A percentile compares a stretch with the other conserved stretches of the same genome.
These are phyloP conservation scores for Stipa capillata DNA, from an alignment of 176 grass and related monocot genomes.

Conservation along the genomic window DNA sequence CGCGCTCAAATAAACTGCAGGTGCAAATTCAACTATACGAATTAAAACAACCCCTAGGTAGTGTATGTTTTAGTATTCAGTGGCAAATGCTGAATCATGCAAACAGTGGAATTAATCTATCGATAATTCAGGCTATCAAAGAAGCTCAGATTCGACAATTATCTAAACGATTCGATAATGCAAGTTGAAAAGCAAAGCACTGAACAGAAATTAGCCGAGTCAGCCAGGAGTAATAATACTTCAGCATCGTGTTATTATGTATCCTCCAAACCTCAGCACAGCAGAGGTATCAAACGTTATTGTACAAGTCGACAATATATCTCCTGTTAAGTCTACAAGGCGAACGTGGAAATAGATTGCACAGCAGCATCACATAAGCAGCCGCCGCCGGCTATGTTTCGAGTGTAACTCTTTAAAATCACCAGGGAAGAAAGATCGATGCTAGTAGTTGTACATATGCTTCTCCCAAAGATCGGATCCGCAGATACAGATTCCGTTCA, in stretches of 20 bases:
- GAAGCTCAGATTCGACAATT: too few relatives aligned
- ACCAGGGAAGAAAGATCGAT: not conserved
- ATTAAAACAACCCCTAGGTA: too few relatives aligned
- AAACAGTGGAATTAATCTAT: too few relatives aligned
- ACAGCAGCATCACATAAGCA: not conserved
- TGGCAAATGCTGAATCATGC: too few relatives aligned
- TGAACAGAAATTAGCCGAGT: too few relatives aligned
- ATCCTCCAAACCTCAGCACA: not conserved
- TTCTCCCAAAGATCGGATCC: not conserved
- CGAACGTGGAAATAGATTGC: not conserved
- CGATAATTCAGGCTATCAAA: too few relatives aligned
- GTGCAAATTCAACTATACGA: too few relatives aligned
- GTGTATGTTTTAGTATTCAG: too few relatives aligned
- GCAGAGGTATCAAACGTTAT: not conserved
- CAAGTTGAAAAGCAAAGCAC: not conserved
- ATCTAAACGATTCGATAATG: not conserved
- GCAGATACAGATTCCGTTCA: not conserved
- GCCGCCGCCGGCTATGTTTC: not conserved
- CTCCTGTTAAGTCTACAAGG: not conserved
- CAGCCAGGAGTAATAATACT: too few relatives aligned
- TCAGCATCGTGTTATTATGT: not conserved
- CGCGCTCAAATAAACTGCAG: too few relatives aligned
- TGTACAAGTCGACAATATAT: not conserved
- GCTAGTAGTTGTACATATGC: not conserved
- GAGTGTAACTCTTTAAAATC: not conserved